Evolutionary conservation across 208 protist species (phyloP).

Genomic region (Trichomonas vaginalis): DNA sequence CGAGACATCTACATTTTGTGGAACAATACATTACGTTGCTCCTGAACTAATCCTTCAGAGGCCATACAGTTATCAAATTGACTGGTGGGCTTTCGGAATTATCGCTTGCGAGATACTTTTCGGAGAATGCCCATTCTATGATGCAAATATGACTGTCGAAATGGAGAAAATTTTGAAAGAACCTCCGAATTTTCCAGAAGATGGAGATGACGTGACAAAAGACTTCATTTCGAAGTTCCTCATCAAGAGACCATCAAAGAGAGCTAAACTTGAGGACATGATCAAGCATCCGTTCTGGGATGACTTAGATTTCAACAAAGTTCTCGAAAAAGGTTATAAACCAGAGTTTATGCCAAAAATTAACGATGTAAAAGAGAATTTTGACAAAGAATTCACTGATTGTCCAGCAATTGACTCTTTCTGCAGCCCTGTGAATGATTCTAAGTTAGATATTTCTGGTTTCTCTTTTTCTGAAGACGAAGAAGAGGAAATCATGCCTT

Average conservation of each 20-base stretch:
- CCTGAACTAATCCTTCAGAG: slow-evolving; percentile 22
- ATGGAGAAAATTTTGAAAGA: background rate
- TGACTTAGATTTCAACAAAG: background rate
- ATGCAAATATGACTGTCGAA: background rate
- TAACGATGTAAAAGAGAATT: background rate
- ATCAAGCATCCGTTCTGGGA: background rate
- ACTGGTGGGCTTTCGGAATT: background rate
- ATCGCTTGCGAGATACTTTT: background rate
- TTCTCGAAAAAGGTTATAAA: background rate
- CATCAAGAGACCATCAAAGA: background rate
- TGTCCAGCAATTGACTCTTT: background rate
- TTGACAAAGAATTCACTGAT: background rate
- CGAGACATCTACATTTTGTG: slow-evolving; percentile 43
- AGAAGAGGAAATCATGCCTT: background rate
- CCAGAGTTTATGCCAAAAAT: background rate
- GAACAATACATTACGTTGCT: slow-evolving; percentile 43
- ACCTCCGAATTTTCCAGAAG: background rate
- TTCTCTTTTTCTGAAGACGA: background rate
- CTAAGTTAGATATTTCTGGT: background rate
- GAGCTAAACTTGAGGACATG: background rate
- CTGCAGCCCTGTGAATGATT: background rate
- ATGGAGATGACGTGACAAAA: background rate
- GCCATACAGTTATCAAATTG: background rate
- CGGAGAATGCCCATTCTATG: background rate
- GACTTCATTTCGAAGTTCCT: background rate